Conservation (phyloP, 345 rosid species). For the Gossypium sturtianum region DNA sequence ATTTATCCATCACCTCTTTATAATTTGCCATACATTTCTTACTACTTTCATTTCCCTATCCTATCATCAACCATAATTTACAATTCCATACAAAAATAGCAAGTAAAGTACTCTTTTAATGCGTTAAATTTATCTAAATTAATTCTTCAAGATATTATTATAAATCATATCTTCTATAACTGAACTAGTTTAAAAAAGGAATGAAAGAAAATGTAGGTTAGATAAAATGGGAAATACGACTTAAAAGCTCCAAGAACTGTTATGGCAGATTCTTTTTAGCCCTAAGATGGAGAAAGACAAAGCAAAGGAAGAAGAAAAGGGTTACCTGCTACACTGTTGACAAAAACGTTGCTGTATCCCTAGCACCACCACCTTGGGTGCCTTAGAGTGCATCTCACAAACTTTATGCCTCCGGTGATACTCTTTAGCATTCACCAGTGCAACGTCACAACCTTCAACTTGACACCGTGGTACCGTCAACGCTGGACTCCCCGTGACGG, state of each 20-base stretch:
- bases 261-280: not conserved
- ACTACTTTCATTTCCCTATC: not conserved
- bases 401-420: constrained; percentile 81
- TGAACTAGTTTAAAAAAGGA: no score
- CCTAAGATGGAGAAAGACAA: not conserved
- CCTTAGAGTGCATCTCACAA: constrained; percentile 74
- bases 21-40: not conserved
- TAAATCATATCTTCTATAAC: no score
- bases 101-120: no score
- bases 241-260: no score
- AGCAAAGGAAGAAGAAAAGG: not conserved
- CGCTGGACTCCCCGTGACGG: constrained; percentile 8
- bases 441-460: constrained; percentile 65
- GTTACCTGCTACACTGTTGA: constrained; percentile 88
- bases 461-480: constrained; percentile 54
- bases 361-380: constrained; percentile 52
- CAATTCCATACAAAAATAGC: not conserved
- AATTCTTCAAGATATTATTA: no score
- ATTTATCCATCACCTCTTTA: not conserved
- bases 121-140: no score
- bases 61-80: not conserved
- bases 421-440: constrained; percentile 53
- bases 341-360: constrained; percentile 81
- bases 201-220: not conserved
- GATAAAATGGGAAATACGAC: not conserved